Base-by-base conservation (phyloP, 2,329 filamentous ascomycete species). In the Botrytis fragariae region DNA sequence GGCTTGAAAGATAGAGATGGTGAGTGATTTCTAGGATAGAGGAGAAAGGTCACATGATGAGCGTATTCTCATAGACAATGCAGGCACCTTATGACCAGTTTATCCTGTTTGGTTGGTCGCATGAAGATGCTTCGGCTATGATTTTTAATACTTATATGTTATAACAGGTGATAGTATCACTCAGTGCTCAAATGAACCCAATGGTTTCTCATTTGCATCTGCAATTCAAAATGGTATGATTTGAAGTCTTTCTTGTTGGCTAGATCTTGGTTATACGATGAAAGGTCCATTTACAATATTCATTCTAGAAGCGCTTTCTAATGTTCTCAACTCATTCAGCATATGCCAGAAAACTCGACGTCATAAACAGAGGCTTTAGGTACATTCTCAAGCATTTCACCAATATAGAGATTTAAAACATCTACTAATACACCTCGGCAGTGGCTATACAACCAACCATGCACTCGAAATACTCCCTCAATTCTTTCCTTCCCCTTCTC, bases 151-250 rank as follows among this genome's bases (percentile, higher is more conserved):
- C 20, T 68, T 4, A 67, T 48, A n/a, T 29, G 22, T 14, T 20
- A 0, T 20, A 25, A 5, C 22, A 79, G 78, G 78, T 57, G 78
- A 79, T 59, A 78, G 77, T 42, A 76, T 79, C 22, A 79, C 77
- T 10, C 74, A 79, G 64, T 72, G 76, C 45, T 74, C 78, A 48
- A 71, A 74, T 25, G 73, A 75, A 39, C 77, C 72, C 1, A 74
- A 71, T 22, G 77, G 77, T 5, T 78, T 79, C 74, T 74, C 74
- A 5, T 72, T 79, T 57, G 78, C 70, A 51, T 74, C 78, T 37
- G 78, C 77, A 37, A 70, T 79, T 29, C 77, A 78, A 69, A 62
- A 74, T 75, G 74, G 77, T 79, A 67, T 32, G 68, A 44, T 6
- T 10, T 32, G 22, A 20, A 35, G 20, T 29, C 51, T 57, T 51